A percentile compares a stretch with the other conserved stretches of the same genome.
These are phyloP conservation scores for Mortierella alpina DNA, from an alignment of 192 early-diverging fungal genomes.

Conservation along the genomic window DNA sequence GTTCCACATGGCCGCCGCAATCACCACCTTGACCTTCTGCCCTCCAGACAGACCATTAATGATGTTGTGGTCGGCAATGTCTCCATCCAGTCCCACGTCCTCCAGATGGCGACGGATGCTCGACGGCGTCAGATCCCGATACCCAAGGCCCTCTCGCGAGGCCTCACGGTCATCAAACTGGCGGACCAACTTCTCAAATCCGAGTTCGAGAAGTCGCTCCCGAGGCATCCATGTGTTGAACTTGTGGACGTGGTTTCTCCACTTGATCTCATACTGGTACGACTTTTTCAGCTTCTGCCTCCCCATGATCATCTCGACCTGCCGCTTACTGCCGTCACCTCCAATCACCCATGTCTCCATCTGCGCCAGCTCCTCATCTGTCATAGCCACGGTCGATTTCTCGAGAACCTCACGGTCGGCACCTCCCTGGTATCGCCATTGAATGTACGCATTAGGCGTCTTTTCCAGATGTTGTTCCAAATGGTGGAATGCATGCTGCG, in stretches of 20 bases:
- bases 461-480: conserved; percentile 85
- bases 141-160: conserved; percentile 75
- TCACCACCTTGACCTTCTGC: conserved; percentile 90
- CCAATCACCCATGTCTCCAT: conserved; percentile 69
- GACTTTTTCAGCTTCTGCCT: conserved; percentile 83
- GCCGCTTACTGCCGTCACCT: conserved; percentile 66
- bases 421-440: conserved; percentile 85
- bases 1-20: conserved; percentile 87
- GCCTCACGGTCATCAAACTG: conserved; percentile 85
- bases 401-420: conserved; percentile 80
- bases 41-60: conserved; percentile 84
- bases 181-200: conserved; percentile 80
- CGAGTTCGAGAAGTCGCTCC: conserved; percentile 75
- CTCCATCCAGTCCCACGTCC: conserved; percentile 80
- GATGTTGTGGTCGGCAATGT: conserved; percentile 82
- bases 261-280: conserved; percentile 88
- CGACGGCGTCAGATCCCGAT: conserved; percentile 75
- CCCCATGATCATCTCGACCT: conserved; percentile 71
- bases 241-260: conserved; percentile 70
- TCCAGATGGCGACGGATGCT: conserved; percentile 76
- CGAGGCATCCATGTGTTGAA: conserved; percentile 77
- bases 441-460: conserved; percentile 86
- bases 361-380: conserved; percentile 71
- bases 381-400: conserved; percentile 76
- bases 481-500: conserved; percentile 91